These are phyloP conservation scores for Coemansia umbellata DNA, from an alignment of 192 early-diverging fungal genomes.

Conservation along the genomic window DNA sequence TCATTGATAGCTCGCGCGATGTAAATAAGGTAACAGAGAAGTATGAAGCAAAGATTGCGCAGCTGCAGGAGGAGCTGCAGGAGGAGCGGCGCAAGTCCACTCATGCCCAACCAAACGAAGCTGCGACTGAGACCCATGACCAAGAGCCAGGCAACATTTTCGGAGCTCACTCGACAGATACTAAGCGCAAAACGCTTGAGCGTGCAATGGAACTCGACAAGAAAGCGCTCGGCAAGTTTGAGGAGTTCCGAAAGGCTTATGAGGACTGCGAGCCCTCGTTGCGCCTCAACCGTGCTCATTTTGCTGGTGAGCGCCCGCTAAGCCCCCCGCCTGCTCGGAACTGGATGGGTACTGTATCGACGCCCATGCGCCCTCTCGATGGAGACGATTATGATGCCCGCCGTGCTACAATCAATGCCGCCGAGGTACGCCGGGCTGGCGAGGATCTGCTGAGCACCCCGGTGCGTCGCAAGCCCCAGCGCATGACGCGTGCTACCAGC, in stretches of 20 bases:
- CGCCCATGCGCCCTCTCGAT: conserved; percentile 30
- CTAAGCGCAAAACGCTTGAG: conserved; percentile 19
- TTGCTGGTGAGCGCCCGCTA: conserved; percentile 42
- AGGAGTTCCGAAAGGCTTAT: conserved; percentile 39
- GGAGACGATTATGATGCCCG: conserved; percentile 22
- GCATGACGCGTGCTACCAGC: conserved; percentile 23
- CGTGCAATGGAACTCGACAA: conserved; percentile 14
- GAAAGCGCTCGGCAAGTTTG: conserved; percentile 39
- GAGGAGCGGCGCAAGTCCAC: conserved; percentile 13
- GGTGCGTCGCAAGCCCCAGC: conserved; percentile 21
- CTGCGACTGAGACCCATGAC: neutral
- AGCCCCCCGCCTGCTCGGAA: conserved; percentile 36
- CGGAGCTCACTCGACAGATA: conserved; percentile 11
- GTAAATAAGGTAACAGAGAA: conserved; percentile 14
- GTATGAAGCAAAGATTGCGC: conserved; percentile 15
- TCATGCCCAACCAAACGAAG: neutral
- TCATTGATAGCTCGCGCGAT: conserved; percentile 23
- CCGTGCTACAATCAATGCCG: conserved; percentile 15
- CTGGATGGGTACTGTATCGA: conserved; percentile 16
- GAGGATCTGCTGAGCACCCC: conserved; percentile 49
- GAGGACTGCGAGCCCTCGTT: conserved; percentile 47
- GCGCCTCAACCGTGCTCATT: conserved; percentile 34
- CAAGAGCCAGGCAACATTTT: conserved; percentile 17
- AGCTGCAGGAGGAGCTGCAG: conserved; percentile 15
- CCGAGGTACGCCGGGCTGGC: conserved; percentile 39